Base-by-base conservation (phyloP, 2,329 filamentous ascomycete genomes). In the Akanthomyces dipterigenus region DNA sequence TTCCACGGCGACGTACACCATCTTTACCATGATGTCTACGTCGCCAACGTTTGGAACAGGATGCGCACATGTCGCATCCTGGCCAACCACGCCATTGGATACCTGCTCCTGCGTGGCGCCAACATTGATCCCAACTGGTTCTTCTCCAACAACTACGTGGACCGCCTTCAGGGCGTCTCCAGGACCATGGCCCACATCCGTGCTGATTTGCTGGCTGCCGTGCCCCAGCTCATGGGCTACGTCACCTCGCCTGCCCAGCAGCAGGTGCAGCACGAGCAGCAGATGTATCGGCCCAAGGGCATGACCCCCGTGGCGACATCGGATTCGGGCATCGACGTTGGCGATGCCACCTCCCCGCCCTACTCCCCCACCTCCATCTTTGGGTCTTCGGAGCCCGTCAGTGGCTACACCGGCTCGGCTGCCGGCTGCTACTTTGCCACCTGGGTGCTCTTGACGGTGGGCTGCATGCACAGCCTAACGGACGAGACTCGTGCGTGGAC, bases 101-200 rank as follows among this genome's bases (percentile, higher is more conserved):
- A 55, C 28, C 42, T 62, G 42, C 50, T 62, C 16, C 50, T 62
- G 31, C 55, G 55, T 22, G 61, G 61, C 18, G 61, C 61, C 40
- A 62, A 59, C n/a, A 55, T 55, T 36, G 55, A 62, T 43, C 43
- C 54, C 48, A 62, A 60, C 55, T 62, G 61, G 61, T 62, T 62
- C 55, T 62, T 62, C 43, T 59, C 61, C 24, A 62, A 62, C 42
- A 58, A 56, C 31, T 54, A 62, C 45, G 61, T 55, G 7, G 61
- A 62, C 9, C 55, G 61, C n/a, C 55, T 62, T 5, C 61, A 62
- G 43, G 38, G 31, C 28, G 49, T 62, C 40, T 59, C 61, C 49
- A 59, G 55, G 49, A 62, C 55, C 24, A 59, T 62, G 55, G 49
- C 42, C 14, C 31, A 20, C 45, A 43, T 62, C 31, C 61, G 61